Evolutionary conservation across 2,329 filamentous ascomycete species (phyloP).

Genomic region (Stachybotrys elegans): DNA sequence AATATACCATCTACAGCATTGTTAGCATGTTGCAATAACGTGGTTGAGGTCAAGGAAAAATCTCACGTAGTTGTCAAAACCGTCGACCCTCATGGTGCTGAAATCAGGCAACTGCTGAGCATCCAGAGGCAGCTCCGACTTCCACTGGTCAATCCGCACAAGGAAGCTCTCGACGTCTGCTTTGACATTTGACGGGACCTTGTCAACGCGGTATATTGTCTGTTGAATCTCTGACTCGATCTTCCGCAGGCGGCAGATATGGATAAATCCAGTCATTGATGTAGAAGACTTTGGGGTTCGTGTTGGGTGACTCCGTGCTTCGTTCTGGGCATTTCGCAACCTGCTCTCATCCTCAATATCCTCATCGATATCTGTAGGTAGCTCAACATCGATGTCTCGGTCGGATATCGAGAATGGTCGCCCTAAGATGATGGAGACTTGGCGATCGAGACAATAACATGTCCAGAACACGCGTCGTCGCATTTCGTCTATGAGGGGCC

Average conservation of each 20-base stretch:
- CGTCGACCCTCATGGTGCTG: background rate
- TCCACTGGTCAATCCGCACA: background rate
- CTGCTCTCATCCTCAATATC: background rate
- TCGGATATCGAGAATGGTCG: background rate
- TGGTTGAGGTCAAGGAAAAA: too few species aligned
- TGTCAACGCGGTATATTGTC: background rate
- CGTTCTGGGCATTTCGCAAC: background rate
- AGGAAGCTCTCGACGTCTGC: background rate
- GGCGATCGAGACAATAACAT: background rate
- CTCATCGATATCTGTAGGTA: background rate
- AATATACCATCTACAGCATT: background rate
- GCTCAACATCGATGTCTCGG: background rate
- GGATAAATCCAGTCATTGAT: background rate
- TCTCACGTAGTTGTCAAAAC: background rate
- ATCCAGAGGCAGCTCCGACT: background rate
- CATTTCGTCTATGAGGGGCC: background rate
- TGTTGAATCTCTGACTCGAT: background rate
- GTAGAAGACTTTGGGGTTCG: background rate
- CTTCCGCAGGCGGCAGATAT: background rate
- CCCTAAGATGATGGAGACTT: background rate
- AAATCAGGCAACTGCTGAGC: background rate
- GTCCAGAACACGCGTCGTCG: background rate
- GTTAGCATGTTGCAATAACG: background rate
- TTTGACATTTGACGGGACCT: background rate
- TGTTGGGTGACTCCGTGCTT: background rate